Evolutionary conservation across 306 rosid species (phyloP).

Genomic region (Hylodesmum podocarpum): DNA sequence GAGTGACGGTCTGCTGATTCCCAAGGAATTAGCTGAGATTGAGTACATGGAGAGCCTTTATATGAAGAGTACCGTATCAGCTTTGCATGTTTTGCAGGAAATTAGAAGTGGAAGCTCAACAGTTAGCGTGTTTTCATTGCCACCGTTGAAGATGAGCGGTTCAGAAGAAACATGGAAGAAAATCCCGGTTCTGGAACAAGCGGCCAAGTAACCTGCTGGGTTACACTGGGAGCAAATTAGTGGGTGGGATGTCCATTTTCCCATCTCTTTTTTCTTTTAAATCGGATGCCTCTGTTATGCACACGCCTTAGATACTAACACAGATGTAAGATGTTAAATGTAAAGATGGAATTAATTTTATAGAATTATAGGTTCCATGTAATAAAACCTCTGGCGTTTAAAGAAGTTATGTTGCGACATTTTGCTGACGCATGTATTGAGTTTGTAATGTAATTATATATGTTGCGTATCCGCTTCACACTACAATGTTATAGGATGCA

Average conservation of each 20-base stretch:
- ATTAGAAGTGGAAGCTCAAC: slow-evolving; percentile 92
- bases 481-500: not conserved
- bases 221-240: slow-evolving; percentile 19
- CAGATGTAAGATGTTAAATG: slow-evolving; percentile 52
- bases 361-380: slow-evolving; percentile 47
- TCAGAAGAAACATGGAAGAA: slow-evolving; percentile 68
- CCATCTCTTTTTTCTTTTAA: not conserved
- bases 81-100: slow-evolving; percentile 80
- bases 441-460: slow-evolving; percentile 18
- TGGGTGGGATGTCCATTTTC: slow-evolving; percentile 24
- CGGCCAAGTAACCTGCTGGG: slow-evolving; percentile 60
- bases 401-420: slow-evolving; percentile 31
- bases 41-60: slow-evolving; percentile 83
- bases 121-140: slow-evolving; percentile 80
- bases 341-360: slow-evolving; percentile 47
- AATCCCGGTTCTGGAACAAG: slow-evolving; percentile 64
- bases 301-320: slow-evolving; percentile 60
- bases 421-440: slow-evolving; percentile 18
- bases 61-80: slow-evolving; percentile 82
- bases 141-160: slow-evolving; percentile 65
- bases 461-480: slow-evolving; percentile 14
- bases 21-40: slow-evolving; percentile 75
- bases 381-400: slow-evolving; percentile 34
- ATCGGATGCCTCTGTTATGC: slow-evolving; percentile 40
- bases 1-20: slow-evolving; percentile 46